Base-by-base conservation (phyloP, 768 basidiomycete species). In the Pleurotus giganteus region DNA sequence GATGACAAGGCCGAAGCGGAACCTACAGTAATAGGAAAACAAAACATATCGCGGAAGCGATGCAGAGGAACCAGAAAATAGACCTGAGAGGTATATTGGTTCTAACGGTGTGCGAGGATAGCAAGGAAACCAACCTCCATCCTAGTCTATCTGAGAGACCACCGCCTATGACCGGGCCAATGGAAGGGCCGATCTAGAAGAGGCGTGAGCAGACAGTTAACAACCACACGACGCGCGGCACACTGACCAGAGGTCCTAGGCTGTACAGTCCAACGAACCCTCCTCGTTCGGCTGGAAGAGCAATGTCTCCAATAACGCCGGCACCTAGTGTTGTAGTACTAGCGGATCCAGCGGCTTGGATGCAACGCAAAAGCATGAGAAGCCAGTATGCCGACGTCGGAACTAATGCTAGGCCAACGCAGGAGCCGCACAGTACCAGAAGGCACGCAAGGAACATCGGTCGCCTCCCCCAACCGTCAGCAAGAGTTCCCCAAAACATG, bases 261-360 rank as follows among this genome's bases (percentile, higher is more conserved):
- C 69, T 75, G 66, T 83, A 89, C 6, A 89, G 47, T 2, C 90
- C 91, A 53, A 84, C 79, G 68, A 85, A 91, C 5, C 83, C 80
- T 15, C 88, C 92, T 31, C 91, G 74, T 69, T 94, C 90, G 32
- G 80, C 77, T 0, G 81, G 84, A 1, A 79, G 79, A 4, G 89
- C 80, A 24, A 95, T 86, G 64, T 95, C 92, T 1, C 83, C 83
- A 53, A 95, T 80, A 4, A 89, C 83, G 4, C 92, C 92, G 29
- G 87, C 83, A 81, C 89, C 88, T 19, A 92, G 72, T 0, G 89
- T 89, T 57, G 91, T 76, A 0, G 88, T 89, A 54, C 89, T 89
- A 0, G 90, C 88, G 2, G 86, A 89, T 1, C 91, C 91, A 2
- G 84, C 78, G 1, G 88, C 85, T 72, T 94, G 91, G 2, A 93